Percentiles rank a stretch among this genome's conserved stretches.
phyloP scores from a whole-genome alignment of 164 flowering plant species.

The Annona cherimola region DNA sequence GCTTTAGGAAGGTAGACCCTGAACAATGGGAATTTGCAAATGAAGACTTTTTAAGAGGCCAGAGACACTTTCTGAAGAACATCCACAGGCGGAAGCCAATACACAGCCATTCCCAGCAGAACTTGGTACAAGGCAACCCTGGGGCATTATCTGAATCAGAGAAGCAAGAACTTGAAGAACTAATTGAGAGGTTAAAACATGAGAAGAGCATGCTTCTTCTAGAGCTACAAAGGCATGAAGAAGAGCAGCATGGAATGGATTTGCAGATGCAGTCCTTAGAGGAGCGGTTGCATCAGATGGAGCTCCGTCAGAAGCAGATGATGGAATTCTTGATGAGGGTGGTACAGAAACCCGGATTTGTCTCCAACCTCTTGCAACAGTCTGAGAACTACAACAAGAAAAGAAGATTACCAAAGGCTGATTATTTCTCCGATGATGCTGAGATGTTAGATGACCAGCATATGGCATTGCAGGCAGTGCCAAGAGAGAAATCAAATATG shows the following conservation, averaged over 20 bases:
- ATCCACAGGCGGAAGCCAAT: slow-evolving; percentile 79
- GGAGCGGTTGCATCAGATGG: slow-evolving; percentile 37
- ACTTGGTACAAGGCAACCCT: slow-evolving; percentile 23
- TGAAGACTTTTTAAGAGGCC: slow-evolving; percentile 69
- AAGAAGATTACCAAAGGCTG: slow-evolving; percentile 41
- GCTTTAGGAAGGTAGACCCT: slow-evolving; percentile 77
- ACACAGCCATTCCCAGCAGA: slow-evolving; percentile 60
- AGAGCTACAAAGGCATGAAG: slow-evolving; percentile 38
- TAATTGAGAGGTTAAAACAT: slow-evolving; percentile 48
- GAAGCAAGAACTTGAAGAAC: slow-evolving; percentile 46
- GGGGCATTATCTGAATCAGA: slow-evolving; percentile 38
- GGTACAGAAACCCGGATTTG: slow-evolving; percentile 39
- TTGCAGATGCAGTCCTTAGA: slow-evolving; percentile 27
- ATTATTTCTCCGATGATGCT: slow-evolving; percentile 24
- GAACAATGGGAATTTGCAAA: slow-evolving; percentile 92
- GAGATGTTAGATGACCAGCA: slow-evolving; percentile 15
- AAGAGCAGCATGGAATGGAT: slow-evolving; percentile 41
- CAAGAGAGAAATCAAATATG: slow-evolving; percentile 3
- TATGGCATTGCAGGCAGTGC: slow-evolving; percentile 15
- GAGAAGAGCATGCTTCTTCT: slow-evolving; percentile 42
- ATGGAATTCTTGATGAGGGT: slow-evolving; percentile 30
- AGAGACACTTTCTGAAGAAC: slow-evolving; percentile 58
- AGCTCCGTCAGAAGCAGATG: slow-evolving; percentile 40
- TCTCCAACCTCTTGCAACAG: slow-evolving; percentile 28
- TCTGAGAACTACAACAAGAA: slow-evolving; percentile 40